Base-by-base conservation (phyloP, 805 yeast genomes). In the Candida ortonii region DNA sequence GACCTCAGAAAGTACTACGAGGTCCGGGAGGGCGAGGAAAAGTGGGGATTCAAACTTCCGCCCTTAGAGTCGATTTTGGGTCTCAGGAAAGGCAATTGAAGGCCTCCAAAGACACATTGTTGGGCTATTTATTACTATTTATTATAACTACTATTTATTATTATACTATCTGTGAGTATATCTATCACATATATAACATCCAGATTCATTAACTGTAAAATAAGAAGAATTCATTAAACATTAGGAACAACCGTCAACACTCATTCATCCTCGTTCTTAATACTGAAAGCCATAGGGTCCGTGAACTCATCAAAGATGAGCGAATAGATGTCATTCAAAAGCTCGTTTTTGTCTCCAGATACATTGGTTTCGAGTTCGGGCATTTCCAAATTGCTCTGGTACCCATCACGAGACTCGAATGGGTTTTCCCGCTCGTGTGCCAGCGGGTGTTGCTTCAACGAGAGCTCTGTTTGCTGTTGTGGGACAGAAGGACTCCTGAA, bases 1-100 rank as follows among this genome's bases (percentile, higher is more conserved):
- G 82, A 80, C 52, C 65, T 81, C 40, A 68, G 69, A 52, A 78
- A 68, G 52, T 81, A 78, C 44, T 70, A 70, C 41, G 78, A 72
- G 54, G 65, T 60, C 33, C 67, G 81, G 52, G 67, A 71, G 16
- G 81, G 81, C 24, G 81, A 75, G 55, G 80, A 73, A 50, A 61
- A 52, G 15, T 75, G 80, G 80, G 74, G 71, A 2, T 68, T 75
- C 44, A 39, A 42, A 10, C 34, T 52, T 5, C 68, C 73, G 55
- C 70, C 71, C 52, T 63, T 64, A 34, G 76, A 72, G 27, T 66
- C 72, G 48, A 70, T 74, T 39, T 64, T 65, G 49, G 61, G 58
- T 17, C 43, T 53, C n/a, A n/a, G n/a, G 30, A 34, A 22, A 23
- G 21, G 24, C 10, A 28, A 25, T 12, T 29, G 33, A 31, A 7